Percentiles rank a stretch among this genome's conserved stretches.
Conservation (phyloP, 1,284 basidiomycete species). For the Xerocomus nothofagi region DNA sequence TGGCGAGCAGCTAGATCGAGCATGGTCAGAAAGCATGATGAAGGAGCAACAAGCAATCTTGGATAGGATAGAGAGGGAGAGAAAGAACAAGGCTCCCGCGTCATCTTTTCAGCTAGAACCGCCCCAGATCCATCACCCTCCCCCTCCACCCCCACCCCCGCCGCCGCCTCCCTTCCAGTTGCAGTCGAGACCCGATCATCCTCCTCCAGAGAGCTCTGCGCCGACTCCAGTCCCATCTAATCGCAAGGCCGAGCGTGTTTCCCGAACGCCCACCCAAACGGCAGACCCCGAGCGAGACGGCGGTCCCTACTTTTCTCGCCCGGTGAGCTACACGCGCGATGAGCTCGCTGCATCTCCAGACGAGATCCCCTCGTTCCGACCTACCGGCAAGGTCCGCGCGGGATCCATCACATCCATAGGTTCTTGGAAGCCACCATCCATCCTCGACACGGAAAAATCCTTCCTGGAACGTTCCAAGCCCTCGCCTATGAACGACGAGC, state of each 20-base stretch:
- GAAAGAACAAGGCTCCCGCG: conserved; percentile 16
- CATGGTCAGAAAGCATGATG: conserved; percentile 40
- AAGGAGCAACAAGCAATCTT: conserved; percentile 46
- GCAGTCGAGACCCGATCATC: conserved; percentile 9
- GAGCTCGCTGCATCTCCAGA: conserved; percentile 21
- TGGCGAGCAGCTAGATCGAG: conserved; percentile 34
- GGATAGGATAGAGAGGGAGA: conserved; percentile 37
- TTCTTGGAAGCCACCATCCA: conserved; percentile 31
- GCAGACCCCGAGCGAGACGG: conserved; percentile 27
- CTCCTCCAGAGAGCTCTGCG: conserved; percentile 11
- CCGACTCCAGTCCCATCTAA: conserved; percentile 5
- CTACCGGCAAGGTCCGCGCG: conserved; percentile 27
- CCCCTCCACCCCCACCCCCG: accelerated
- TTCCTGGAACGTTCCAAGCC: conserved; percentile 25
- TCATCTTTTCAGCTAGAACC: conserved; percentile 7
- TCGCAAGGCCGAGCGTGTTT: conserved; percentile 20
- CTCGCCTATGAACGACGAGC: conserved; percentile 26
- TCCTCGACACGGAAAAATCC: conserved; percentile 26
- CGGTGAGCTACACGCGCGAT: conserved; percentile 19
- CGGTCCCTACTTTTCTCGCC: conserved; percentile 16
- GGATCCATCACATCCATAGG: conserved; percentile 30
- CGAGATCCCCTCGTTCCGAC: conserved; percentile 18
- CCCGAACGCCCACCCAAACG: conserved; percentile 18
- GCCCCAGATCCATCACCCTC: background rate
- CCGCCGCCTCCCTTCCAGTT: background rate